These are phyloP conservation scores for Solanum arcanum DNA, from an alignment of 257 asterid species.

Conservation along the genomic window DNA sequence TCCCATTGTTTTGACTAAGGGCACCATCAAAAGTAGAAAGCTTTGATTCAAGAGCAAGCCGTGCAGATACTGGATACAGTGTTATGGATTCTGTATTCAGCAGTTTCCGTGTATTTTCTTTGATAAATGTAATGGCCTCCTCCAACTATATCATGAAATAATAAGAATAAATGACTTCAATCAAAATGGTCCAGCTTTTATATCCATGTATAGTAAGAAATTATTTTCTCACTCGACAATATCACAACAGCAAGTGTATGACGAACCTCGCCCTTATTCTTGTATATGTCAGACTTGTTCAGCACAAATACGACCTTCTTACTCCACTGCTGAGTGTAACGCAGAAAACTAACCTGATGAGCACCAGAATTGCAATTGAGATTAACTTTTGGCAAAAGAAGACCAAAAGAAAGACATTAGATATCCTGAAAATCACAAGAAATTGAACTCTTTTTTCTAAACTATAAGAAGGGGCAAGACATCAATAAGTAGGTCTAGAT, in stretches of 20 bases:
- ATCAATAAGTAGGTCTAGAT: not conserved
- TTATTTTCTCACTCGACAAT: constrained; percentile 2
- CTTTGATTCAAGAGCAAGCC: constrained; percentile 80
- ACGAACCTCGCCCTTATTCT: constrained; percentile 59
- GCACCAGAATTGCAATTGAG: constrained; percentile 3
- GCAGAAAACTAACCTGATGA: constrained; percentile 78
- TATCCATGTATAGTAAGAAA: not conserved
- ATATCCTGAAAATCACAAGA: not conserved
- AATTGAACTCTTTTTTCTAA: not conserved
- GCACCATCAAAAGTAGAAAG: constrained; percentile 33
- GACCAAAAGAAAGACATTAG: not conserved
- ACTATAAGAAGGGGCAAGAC: not conserved
- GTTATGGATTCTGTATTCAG: constrained; percentile 60
- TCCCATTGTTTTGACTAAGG: constrained; percentile 20
- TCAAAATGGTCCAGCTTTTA: not conserved
- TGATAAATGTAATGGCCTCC: constrained; percentile 76
- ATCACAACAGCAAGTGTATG: constrained; percentile 9
- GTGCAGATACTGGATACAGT: constrained; percentile 82
- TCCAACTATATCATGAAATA: constrained; percentile 45
- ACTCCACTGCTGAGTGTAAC: constrained; percentile 93
- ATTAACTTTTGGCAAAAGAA: constrained; percentile 17
- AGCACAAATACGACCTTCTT: constrained; percentile 80
- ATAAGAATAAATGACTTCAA: not conserved
- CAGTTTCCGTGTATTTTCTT: constrained; percentile 66
- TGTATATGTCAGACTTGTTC: constrained; percentile 84